Base-by-base conservation (phyloP, 106 monocot species). In the Phalaenopsis equestris region DNA sequence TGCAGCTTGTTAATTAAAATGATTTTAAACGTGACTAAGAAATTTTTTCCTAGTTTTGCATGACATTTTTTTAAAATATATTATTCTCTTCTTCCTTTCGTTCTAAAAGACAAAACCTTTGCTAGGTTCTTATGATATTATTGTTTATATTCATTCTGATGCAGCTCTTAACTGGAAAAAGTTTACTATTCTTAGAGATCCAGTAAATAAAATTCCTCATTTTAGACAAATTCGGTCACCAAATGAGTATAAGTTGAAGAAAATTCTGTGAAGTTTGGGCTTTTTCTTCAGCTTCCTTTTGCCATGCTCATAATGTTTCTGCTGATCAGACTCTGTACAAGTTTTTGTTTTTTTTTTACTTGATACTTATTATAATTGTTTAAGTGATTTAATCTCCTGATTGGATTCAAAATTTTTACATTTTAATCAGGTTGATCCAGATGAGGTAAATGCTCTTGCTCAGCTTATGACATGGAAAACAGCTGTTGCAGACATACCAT, bases 381-480 rank as follows among this genome's bases (percentile, higher is more conserved):
- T 12, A 43, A 74, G 1, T 74, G 5, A 74, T 74, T 74, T 19
- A 74, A 43, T 42, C 14, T 30, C 1, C 12, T 37, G 70, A 70
- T 10, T 70, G 8, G 39, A 2, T 70, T 18, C 19, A 74, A 58
- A 19, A 67, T 8, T 37, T 80, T 45, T 45, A 64, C 5, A 21
- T 70, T 52, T 38, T 83, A 74, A 7, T 12, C 41, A 96, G 96
- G 96, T 96, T 84, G 93, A 96, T 72, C 91, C 86, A 23, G 91
- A 93, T 79, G 96, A 96, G 84, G 93, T 96, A 39, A 93, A 91
- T 79, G 96, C 93, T 48, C 87, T 96, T 24, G 96, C 93, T 73
- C 96, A 96, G 84, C 83, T 96, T n/a, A 96, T 96, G 96, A 93
- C 96, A 18, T 96, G 96, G 96, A 96, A 96, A 83, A 96, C 96